Conservation (phyloP, 2,329 filamentous ascomycete genomes). For the Xylariales sp. region DNA sequence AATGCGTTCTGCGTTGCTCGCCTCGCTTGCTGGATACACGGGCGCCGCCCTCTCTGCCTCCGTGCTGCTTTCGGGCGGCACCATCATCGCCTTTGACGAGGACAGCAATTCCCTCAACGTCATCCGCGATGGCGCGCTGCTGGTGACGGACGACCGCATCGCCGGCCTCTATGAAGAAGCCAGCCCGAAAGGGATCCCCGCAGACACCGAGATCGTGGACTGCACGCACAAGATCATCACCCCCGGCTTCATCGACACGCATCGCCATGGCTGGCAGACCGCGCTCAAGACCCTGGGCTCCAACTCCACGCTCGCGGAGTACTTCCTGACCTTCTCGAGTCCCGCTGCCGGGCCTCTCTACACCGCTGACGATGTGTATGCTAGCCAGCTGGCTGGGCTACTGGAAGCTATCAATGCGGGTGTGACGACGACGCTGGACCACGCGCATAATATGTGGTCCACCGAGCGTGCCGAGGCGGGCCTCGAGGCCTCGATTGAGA, state of each 20-base stretch:
- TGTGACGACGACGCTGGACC: conserved; percentile 64
- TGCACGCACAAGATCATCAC: conserved; percentile 63
- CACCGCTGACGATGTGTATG: conserved; percentile 59
- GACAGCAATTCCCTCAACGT: conserved; percentile 44
- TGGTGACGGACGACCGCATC: conserved; percentile 52
- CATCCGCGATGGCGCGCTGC: conserved; percentile 49
- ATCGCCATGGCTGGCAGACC: conserved; percentile 68
- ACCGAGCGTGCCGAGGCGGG: conserved; percentile 57
- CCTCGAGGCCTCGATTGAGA: conserved; percentile 59
- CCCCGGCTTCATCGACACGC: conserved; percentile 68
- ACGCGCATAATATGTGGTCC: conserved; percentile 63
- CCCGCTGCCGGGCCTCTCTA: conserved; percentile 50
- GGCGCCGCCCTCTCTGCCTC: conserved; percentile 47
- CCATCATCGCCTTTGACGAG: conserved; percentile 47
- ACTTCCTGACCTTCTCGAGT: conserved; percentile 57
- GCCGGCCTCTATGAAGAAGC: conserved; percentile 46
- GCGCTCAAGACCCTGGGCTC: conserved; percentile 63
- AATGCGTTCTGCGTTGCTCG: conserved; percentile 40
- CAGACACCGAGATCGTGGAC: conserved; percentile 58
- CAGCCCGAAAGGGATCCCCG: conserved; percentile 41
- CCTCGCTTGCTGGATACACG: conserved; percentile 44
- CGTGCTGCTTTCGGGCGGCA: conserved; percentile 46
- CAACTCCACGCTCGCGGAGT: conserved; percentile 62
- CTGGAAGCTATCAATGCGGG: conserved; percentile 64
- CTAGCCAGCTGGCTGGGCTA: conserved; percentile 59